A percentile compares a stretch with the other conserved stretches of the same genome.
Evolutionary conservation across 1,284 basidiomycete species (phyloP).

Genomic region (Ganoderma multipileum): DNA sequence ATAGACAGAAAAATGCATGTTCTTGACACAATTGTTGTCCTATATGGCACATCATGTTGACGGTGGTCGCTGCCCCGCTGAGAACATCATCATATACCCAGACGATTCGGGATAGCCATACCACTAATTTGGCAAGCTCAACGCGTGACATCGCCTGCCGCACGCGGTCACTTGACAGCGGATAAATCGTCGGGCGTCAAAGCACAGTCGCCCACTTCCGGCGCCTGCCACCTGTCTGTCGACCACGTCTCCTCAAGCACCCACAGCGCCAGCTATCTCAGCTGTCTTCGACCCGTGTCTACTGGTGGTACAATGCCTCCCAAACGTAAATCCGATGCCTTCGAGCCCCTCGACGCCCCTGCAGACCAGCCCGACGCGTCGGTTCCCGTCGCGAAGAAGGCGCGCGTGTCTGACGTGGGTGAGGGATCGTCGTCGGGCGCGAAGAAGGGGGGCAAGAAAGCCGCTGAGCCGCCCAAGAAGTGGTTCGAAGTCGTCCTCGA

Average conservation of each 20-base stretch:
- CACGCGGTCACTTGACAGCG: slow-evolving; percentile 18
- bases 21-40: too few relatives aligned
- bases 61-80: too few relatives aligned
- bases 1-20: too few relatives aligned
- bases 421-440: slow-evolving; percentile 32
- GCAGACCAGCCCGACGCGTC: slow-evolving; percentile 11
- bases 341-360: slow-evolving; percentile 26
- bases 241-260: neutral
- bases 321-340: slow-evolving; percentile 40
- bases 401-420: slow-evolving; percentile 54
- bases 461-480: slow-evolving; percentile 24
- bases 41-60: too few relatives aligned
- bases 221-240: neutral
- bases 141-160: slow-evolving; percentile 27
- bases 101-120: too few relatives aligned
- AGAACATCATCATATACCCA: neutral
- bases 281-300: neutral
- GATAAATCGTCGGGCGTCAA: slow-evolving; percentile 6
- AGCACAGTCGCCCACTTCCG: neutral
- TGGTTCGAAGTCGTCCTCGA: slow-evolving; percentile 43
- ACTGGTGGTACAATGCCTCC: slow-evolving; percentile 28
- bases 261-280: neutral
- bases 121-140: neutral
- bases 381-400: slow-evolving; percentile 51
- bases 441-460: slow-evolving; percentile 35